Evolutionary conservation across 805 yeast species (phyloP), one percentile per base, ranked within the genome.

Genomic region (Clavispora carvajalis): DNA sequence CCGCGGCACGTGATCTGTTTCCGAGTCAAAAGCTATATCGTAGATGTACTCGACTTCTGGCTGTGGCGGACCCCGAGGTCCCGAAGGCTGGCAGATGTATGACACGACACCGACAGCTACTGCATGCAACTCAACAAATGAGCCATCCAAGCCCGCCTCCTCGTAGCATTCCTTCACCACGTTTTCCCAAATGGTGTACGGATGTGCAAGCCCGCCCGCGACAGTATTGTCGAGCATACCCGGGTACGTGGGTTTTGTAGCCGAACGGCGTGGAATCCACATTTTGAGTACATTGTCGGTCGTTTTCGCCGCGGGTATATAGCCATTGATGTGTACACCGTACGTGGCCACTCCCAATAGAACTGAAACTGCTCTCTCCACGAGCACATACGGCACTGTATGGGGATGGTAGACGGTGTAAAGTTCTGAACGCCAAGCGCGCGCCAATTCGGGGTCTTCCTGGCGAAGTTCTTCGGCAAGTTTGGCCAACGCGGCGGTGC

Each of bases 121-220:
- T 11, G 78, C 54, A 36, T 72, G 61, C 4, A 52, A 23, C 38
- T 59, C 56, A 1, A 88, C 80, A 43, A 77, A 74, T 1, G 65
- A 71, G 36, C 69, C 65, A 0, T 54, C 47, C n/a, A 91, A 60
- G 0, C 95, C 95, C 0, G 96, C 98, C 54, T 93, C 99, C 54
- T 93, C 99, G 44, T 69, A 71, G 53, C 95, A 79, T 58, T 93
- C 99, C 57, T 93, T 93, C 15, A 85, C 49, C 3, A 82, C 78
- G 0, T 97, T 91, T 34, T 87, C 95, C 54, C 69, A 63, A 2
- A 80, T 65, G 0, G 89, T 87, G 48, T 77, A 69, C 0, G 95
- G 96, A 58, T 82, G 72, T 0, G 95, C 96, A 4, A 93, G 54
- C 0, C 99, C 99, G 1, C 99, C 99, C 0, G 96, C 99, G 6